Conservation (phyloP, 768 basidiomycete species). For the Stropharia rugosoannulata region DNA sequence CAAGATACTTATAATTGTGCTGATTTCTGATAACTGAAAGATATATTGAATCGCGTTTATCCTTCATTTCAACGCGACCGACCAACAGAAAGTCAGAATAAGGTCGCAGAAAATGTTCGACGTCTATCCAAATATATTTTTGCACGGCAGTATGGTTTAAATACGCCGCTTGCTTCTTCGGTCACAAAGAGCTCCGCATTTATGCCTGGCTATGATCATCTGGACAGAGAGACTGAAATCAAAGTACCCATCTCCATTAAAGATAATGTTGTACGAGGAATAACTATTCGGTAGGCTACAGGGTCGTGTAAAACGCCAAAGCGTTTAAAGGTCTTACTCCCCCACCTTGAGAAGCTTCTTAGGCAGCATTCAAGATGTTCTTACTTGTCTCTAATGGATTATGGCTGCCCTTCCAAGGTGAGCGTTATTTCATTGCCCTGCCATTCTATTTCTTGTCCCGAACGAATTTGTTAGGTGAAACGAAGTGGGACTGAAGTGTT, state of each 20-base stretch:
- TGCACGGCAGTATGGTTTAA: constrained; percentile 71
- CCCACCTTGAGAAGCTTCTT: constrained; percentile 58
- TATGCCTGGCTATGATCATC: constrained; percentile 42
- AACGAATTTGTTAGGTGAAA: constrained; percentile 32
- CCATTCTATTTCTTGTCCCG: neutral
- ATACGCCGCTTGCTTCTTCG: constrained; percentile 50
- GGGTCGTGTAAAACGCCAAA: constrained; percentile 71
- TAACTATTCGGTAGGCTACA: constrained; percentile 8
- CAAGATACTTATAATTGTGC: neutral
- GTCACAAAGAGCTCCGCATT: constrained; percentile 21
- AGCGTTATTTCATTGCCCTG: neutral
- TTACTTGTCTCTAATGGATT: constrained; percentile 63
- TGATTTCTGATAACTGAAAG: constrained; percentile 33
- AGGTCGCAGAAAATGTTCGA: constrained; percentile 49
- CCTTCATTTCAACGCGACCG: constrained; percentile 34
- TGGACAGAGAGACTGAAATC: constrained; percentile 69
- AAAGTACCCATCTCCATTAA: constrained; percentile 39
- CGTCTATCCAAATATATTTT: constrained; percentile 85
- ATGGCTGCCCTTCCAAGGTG: constrained; percentile 80
- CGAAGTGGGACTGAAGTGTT: constrained; percentile 37
- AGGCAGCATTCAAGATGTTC: constrained; percentile 68
- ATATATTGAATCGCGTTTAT: constrained; percentile 61
- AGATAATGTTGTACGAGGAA: neutral
- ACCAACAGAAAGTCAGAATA: constrained; percentile 21
- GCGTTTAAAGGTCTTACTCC: constrained; percentile 56